Base-by-base conservation (phyloP, 257 asterid species). In the Marsdenia floribunda region DNA sequence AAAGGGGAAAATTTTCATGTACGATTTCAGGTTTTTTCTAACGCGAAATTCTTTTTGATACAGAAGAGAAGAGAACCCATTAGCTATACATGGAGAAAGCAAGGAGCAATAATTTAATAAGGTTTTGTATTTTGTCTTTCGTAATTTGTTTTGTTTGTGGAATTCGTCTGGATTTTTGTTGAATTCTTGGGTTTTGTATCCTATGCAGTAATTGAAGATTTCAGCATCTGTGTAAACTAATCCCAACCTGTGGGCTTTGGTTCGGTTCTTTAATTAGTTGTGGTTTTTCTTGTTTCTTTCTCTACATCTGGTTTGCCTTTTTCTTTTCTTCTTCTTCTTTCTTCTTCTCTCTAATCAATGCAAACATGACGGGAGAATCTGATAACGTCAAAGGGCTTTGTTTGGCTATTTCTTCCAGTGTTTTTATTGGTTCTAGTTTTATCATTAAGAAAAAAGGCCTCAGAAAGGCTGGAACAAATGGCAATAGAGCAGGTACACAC, bases 371-470 rank as follows among this genome's bases (percentile, higher is more conserved):
- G 73, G 86, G 86, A 58, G 53, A 73, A 18, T 76, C 83, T 63
- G 83, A 82, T 60, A 82, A 82, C 58, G 75, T 82, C 7, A 81
- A 80, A 50, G 86, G 86, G 35, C 70, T 82, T 3, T 44, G 71
- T 64, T 77, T 82, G 57, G 86, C 86, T 50, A 71, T 82, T 8
- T 82, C 86, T 15, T 82, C 86, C 6, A 79, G 86, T 73, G 57
- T 82, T 70, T 82, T 82, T 50, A 82, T 82, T 76, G 86, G 86
- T 22, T 73, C 82, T 7, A 82, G 86, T 81, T 82, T 69, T 77
- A 78, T 82, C 64, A 55, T 82, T 19, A 82, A 82, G 81, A 82
- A 82, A 57, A 80, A 82, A 73, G 86, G 86, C 35, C 77, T 82
- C 59, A 79, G 66, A 58, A 82, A 58, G 3, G 83, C 86, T 55